Base-by-base conservation (phyloP, 1,284 basidiomycete species). In the Abortiporus biennis region DNA sequence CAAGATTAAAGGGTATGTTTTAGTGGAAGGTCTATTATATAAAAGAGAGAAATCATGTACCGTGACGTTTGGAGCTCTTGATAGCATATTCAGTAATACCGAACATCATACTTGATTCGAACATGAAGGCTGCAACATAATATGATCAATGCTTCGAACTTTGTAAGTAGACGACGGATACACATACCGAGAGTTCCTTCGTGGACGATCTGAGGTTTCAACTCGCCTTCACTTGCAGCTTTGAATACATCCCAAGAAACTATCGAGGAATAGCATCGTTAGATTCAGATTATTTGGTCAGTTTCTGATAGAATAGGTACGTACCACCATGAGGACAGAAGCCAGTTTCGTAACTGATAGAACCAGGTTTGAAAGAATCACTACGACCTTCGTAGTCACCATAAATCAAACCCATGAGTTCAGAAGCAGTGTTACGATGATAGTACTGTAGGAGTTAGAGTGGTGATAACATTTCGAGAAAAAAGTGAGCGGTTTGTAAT, bases 371-470 rank as follows among this genome's bases (percentile, higher is more conserved):
- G 42, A 43, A 43, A 11, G 36, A 29, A 20, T 43, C 42, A 33
- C 42, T 43, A 20, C 42, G 42, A 11, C 42, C 42, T 19, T 38
- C 42, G 21, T 43, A 43, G 1, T 56, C 59, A 19, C 80, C 80
- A 48, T 76, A 77, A 27, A 80, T 59, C 25, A 79, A 58, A 3
- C 76, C 78, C 70, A 81, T 74, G 49, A 82, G 74, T 56, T 83
- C 80, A 1, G 72, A 74, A 0, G 72, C 63, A 8, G 71, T 66
- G 55, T 85, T 85, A 22, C 80, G 68, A 60, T 84, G 80, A 56
- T 78, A 80, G 55, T 78, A 84, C 73, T 76, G 20, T n/a, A 15
- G 32, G 32, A 15, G 19, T 9, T 17, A 16, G 6, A 36, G 19
- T 6, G 6, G 19, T 4, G 16, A 29, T 9, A 8, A 29, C 27